Conservation (phyloP, 441 rosid genomes). For the Corymbia citriodora region DNA sequence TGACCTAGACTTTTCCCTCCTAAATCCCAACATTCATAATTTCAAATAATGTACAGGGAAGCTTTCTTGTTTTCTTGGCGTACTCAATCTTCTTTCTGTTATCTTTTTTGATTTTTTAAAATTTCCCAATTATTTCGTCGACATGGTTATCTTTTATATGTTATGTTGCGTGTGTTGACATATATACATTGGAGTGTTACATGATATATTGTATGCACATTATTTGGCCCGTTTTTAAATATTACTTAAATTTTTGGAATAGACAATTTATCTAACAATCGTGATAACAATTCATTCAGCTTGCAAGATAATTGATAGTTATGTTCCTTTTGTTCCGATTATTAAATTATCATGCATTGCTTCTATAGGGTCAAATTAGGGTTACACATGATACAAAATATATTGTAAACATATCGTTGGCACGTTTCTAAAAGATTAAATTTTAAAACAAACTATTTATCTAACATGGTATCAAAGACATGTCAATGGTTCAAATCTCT, state of each 20-base stretch:
- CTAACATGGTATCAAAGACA: not conserved
- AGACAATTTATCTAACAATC: not conserved
- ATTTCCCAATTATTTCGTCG: not conserved
- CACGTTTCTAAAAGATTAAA: not conserved
- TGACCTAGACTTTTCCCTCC: not conserved
- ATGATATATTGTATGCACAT: not conserved
- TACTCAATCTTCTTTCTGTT: not conserved
- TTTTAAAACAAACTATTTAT: not conserved
- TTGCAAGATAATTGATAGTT: not conserved
- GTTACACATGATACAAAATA: not conserved
- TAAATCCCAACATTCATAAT: not conserved
- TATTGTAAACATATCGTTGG: not conserved
- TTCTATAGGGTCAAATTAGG: not conserved
- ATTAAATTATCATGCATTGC: not conserved
- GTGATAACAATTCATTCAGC: not conserved
- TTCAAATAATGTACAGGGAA: not conserved
- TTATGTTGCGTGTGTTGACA: not conserved
- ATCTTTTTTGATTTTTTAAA: not conserved
- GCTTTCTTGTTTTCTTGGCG: not conserved
- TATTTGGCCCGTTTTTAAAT: not conserved
- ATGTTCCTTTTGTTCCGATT: not conserved
- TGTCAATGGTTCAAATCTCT: not conserved
- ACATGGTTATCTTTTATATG: not conserved
- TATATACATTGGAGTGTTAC: not conserved
- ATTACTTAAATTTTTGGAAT: not conserved